phyloP scores from a whole-genome alignment of 352 stramenopile genomes.

The Lagenidium giganteum region DNA sequence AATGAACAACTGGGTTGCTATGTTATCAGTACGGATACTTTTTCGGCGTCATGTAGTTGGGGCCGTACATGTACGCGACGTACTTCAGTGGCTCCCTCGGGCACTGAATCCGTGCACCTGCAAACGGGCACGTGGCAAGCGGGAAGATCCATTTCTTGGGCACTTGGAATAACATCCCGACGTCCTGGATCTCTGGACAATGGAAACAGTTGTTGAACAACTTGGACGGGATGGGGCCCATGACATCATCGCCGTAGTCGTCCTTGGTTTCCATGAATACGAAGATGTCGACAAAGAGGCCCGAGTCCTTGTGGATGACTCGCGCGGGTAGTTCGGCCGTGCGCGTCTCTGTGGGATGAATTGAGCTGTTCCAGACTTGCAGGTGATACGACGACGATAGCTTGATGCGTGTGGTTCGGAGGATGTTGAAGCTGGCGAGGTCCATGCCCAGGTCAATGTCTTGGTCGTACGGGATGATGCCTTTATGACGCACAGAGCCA shows the following conservation, averaged over 20 bases:
- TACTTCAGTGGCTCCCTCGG: slow-evolving; percentile 2
- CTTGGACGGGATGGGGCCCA: background rate
- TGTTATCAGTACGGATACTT: slow-evolving; percentile 2
- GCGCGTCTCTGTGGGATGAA: slow-evolving; percentile 11
- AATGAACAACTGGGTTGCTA: too few relatives aligned
- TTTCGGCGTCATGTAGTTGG: slow-evolving; percentile 6
- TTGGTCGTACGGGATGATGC: slow-evolving; percentile 21
- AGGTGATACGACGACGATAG: slow-evolving; percentile 14
- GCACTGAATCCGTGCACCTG: slow-evolving; percentile 4
- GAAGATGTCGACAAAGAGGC: slow-evolving; percentile 25
- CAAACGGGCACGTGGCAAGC: slow-evolving; percentile 6
- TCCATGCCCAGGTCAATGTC: slow-evolving; percentile 26
- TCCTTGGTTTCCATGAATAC: slow-evolving; percentile 17
- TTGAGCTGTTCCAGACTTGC: slow-evolving; percentile 14
- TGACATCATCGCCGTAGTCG: background rate
- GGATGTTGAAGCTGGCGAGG: slow-evolving; percentile 5
- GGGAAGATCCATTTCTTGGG: slow-evolving; percentile 9
- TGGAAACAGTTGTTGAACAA: background rate
- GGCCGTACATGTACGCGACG: slow-evolving; percentile 6
- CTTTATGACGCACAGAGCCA: slow-evolving; percentile 18
- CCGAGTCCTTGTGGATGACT: slow-evolving; percentile 15
- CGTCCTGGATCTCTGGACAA: background rate
- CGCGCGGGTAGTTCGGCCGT: slow-evolving; percentile 18
- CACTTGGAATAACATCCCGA: background rate
- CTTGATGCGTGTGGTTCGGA: slow-evolving; percentile 9